Evolutionary conservation across 805 yeast genomes (phyloP), one percentile per base, ranked within the genome.

Genomic region (Wickerhamiella kurtzmanii): DNA sequence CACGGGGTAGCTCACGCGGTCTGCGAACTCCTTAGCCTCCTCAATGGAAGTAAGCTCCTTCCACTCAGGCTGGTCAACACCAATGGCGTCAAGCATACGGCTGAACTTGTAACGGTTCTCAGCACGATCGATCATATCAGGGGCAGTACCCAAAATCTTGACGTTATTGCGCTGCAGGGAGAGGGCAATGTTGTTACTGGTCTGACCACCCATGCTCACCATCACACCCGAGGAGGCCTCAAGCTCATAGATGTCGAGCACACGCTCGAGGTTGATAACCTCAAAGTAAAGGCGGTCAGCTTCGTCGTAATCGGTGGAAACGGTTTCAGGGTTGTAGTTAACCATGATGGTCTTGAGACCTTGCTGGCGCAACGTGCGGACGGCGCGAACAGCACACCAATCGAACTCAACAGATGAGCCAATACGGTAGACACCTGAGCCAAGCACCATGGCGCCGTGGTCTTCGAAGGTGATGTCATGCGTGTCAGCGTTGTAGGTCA

Each of bases 21-120:
- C 82, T 49, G 97, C 96, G 63, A 89, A 89, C 40, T 70, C 78
- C 64, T 85, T 94, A 50, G 98, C 97, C 66, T 89, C 97, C 37
- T 74, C 85, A 49, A 86, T 73, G 20, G 95, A 84, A 35, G 97
- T 87, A 59, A 89, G 76, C 67, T 89, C 98, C 67, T 88, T 89
- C 98, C 98, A 89, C 36, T 96, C 95, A 40, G 98, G 98, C 70
- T 89, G 98, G 69, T 89, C 98, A 53, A 89, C 96, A 48, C 94
- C 95, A 60, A 89, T 89, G 56, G 77, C 77, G 67, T 89, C 98
- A 69, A 89, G 75, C 94, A 89, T 87, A 69, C 96, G 84, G 40
- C 96, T 86, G 72, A 89, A 89, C 71, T 92, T 89, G 76, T 86
- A 88, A 71, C 98, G 79, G 70, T 89, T 88, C 73, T 89, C 98